Base-by-base conservation (phyloP, 768 basidiomycete species). In the Lentinula boryana region DNA sequence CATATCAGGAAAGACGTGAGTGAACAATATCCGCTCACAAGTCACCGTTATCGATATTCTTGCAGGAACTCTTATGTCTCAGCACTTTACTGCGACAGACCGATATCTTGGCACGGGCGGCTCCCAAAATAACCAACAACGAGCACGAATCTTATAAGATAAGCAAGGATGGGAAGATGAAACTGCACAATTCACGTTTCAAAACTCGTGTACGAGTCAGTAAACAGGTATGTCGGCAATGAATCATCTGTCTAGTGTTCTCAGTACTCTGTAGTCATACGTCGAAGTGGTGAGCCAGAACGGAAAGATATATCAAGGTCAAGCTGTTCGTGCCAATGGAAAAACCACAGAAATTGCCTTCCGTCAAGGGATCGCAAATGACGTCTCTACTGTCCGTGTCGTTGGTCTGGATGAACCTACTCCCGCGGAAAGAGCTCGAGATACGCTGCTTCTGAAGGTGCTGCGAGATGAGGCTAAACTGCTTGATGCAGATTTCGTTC, bases 341-440 rank as follows among this genome's bases (percentile, higher is more conserved):
- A 74, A 72, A 60, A 65, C 58, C 23, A 80, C 79, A 2, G 72
- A 67, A 3, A 70, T 80, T 35, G 62, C 65, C 31, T 62, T 77
- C 21, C 16, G 21, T 7, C 49, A 63, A 6, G 63, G 62, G 5
- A 58, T 58, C 27, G 56, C 54, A 7, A 64, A 67, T 41, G 65
- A 67, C 0, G 72, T 69, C 3, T 63, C 61, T 4, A 53, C 78
- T 8, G 69, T 81, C n/a, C 72, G 70, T 13, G 74, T 80, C 15
- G 60, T 78, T 12, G 82, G 82, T 1, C 70, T 74, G 12, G 76
- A 76, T 58, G 73, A 76, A 36, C 64, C 66, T 7, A 77, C 78
- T 0, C 70, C 69, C 51, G 63, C 78, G 0, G 80, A 82, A 63
- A 69, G 68, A 46, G 75, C 76, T 3, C 69, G 73, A 4, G 74